Evolutionary conservation across 257 asterid genomes (phyloP).

Genomic region (Fraxinus americana): DNA sequence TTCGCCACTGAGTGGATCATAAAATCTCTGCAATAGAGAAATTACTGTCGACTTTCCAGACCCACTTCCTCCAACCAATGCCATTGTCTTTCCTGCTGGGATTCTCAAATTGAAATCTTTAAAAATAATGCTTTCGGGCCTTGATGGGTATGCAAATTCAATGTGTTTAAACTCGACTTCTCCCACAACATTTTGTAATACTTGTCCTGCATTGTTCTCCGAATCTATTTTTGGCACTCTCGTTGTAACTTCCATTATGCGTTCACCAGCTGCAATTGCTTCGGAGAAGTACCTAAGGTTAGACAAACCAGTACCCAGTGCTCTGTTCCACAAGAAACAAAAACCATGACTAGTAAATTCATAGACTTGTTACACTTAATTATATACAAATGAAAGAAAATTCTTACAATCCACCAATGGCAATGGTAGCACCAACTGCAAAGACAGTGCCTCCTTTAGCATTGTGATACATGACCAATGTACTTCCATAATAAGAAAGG

Average conservation of each 20-base stretch:
- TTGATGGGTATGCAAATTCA: constrained; percentile 71
- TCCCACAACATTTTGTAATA: constrained; percentile 52
- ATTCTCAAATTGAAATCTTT: constrained; percentile 60
- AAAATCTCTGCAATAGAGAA: constrained; percentile 80
- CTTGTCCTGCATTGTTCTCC: constrained; percentile 64
- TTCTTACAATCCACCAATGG: constrained; percentile 89
- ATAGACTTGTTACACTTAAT: not conserved
- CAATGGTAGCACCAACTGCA: constrained; percentile 81
- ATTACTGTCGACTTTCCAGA: constrained; percentile 88
- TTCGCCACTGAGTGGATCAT: constrained; percentile 79
- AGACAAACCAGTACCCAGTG: constrained; percentile 83
- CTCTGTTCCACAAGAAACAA: constrained; percentile 35
- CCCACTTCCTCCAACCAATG: constrained; percentile 94
- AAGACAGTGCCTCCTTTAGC: constrained; percentile 83
- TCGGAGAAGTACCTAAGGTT: constrained; percentile 73
- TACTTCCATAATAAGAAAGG: constrained; percentile 80
- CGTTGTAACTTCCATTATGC: constrained; percentile 60
- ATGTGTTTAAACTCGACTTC: constrained; percentile 68
- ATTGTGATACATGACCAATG: constrained; percentile 80
- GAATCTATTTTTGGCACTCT: constrained; percentile 83
- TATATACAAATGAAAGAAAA: not conserved
- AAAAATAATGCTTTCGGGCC: constrained; percentile 75
- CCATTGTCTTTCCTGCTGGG: constrained; percentile 78
- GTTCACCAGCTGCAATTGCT: constrained; percentile 77
- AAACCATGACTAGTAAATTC: not conserved